Conservation (phyloP, 441 rosid genomes). For the Gossypium davidsonii region DNA sequence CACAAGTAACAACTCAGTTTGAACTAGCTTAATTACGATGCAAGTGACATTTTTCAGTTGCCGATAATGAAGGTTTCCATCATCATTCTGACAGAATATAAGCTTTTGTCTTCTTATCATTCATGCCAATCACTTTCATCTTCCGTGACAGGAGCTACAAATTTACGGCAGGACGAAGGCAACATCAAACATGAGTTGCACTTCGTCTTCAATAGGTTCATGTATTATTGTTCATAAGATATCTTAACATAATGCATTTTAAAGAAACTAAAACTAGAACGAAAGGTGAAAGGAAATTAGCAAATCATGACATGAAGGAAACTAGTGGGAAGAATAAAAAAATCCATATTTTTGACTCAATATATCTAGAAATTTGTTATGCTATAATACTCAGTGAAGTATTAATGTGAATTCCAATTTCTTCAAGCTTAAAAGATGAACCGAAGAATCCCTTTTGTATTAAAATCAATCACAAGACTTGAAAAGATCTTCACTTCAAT, state of each 20-base stretch:
- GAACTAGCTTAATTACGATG: not conserved
- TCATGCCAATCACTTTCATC: not conserved
- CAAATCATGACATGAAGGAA: not conserved
- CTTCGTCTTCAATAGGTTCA: not conserved
- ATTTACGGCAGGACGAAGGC: not conserved
- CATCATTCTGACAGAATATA: not conserved
- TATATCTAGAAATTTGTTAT: not conserved
- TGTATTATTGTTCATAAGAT: not conserved
- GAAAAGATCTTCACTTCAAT: not conserved
- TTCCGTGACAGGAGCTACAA: not conserved
- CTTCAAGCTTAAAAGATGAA: not conserved
- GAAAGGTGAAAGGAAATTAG: not conserved
- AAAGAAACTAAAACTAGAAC: constrained; percentile 4
- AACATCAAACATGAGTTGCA: not conserved
- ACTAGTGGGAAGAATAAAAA: not conserved
- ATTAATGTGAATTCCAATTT: not conserved
- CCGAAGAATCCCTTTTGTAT: not conserved
- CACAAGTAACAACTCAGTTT: not conserved
- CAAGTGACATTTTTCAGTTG: not conserved
- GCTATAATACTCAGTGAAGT: not conserved
- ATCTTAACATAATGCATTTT: not conserved
- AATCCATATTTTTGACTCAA: not conserved
- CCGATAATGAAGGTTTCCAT: not conserved
- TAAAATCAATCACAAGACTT: not conserved
- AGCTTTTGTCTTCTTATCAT: not conserved